Evolutionary conservation across 768 basidiomycete species (phyloP), one percentile per base, ranked within the genome.

Genomic region (Macrolepiota albuminosa): DNA sequence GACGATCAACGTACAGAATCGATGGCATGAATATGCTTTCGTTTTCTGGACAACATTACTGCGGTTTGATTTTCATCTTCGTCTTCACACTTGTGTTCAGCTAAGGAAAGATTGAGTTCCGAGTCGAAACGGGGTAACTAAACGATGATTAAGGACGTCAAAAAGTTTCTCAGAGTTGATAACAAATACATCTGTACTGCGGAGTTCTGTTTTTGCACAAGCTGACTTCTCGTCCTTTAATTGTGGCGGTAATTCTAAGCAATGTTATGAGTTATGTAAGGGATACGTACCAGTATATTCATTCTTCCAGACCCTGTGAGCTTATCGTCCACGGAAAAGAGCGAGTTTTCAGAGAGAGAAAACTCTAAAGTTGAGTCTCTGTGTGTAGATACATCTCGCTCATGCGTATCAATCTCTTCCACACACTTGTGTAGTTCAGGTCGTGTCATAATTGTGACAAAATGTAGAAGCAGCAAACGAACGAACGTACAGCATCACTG

Each of bases 61-160:
- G 14, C 13, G 10, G 10, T 48, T 40, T 21, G 16, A 26, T 56
- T 13, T 24, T 39, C 1, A 43, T 29, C 26, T 26, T 55, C 49
- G 34, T 55, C 34, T 39, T 63, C 59, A 26, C n/a, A 33, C 24
- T 56, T 63, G 24, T 60, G 57, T 59, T 65, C 61, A 6, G 18
- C 50, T n/a, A 36, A 43, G 14, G 42, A 33, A 14, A 48, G 31
- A 42, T 37, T 50, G n/a, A 40, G 47, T 37, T 55, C 37, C 10
- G 59, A 61, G 6, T 64, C 54, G 36, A 54, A 47, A n/a, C 56
- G 21, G 11, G 57, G 49, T 39, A 49, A 11, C 63, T 64, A 18
- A 10, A 24, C 42, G 26, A 52, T 29, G 42, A 10, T 34, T 45
- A 9, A 39, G 33, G 14, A 53, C 50, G 21, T 11, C 21, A 18